Evolutionary conservation across 495 filamentous ascomycete genomes (phyloP).

Genomic region (Penicillium samsonianum): DNA sequence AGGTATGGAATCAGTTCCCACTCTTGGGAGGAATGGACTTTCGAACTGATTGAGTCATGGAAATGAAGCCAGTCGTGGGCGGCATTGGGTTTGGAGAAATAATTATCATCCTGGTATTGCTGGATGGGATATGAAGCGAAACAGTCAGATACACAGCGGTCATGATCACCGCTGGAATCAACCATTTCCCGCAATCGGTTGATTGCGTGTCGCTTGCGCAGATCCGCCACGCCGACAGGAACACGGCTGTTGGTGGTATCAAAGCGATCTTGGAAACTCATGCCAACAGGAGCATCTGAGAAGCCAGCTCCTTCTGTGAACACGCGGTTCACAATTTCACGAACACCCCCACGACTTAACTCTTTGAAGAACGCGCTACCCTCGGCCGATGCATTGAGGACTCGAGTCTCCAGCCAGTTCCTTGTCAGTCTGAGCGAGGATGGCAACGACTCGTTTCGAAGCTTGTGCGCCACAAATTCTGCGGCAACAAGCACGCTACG

Average conservation of each 20-base stretch:
- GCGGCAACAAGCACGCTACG: conserved; percentile 89
- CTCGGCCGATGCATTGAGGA: conserved; percentile 68
- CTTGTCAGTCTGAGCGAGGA: conserved; percentile 60
- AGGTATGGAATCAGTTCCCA: conserved; percentile 89
- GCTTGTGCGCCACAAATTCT: conserved; percentile 88
- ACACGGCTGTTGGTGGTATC: conserved; percentile 30
- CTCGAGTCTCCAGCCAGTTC: conserved; percentile 79
- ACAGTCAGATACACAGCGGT: conserved; percentile 80
- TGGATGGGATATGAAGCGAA: conserved; percentile 82
- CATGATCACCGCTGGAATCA: conserved; percentile 83
- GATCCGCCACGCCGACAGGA: conserved; percentile 64
- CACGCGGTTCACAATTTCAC: conserved; percentile 80
- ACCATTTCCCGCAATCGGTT: conserved; percentile 83
- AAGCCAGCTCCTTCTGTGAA: conserved; percentile 89
- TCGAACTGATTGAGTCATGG: conserved; percentile 77
- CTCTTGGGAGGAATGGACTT: conserved; percentile 73
- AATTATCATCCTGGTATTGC: conserved; percentile 88
- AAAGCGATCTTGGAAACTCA: conserved; percentile 37
- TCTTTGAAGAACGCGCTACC: conserved; percentile 77
- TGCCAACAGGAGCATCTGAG: conserved; percentile 53
- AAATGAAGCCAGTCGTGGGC: conserved; percentile 97
- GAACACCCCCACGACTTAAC: conserved; percentile 72
- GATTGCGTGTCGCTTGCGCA: conserved; percentile 74
- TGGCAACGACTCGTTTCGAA: conserved; percentile 54
- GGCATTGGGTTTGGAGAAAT: conserved; percentile 79